phyloP scores from a whole-genome alignment of 1,284 basidiomycete genomes.

The Bjerkandera adusta region DNA sequence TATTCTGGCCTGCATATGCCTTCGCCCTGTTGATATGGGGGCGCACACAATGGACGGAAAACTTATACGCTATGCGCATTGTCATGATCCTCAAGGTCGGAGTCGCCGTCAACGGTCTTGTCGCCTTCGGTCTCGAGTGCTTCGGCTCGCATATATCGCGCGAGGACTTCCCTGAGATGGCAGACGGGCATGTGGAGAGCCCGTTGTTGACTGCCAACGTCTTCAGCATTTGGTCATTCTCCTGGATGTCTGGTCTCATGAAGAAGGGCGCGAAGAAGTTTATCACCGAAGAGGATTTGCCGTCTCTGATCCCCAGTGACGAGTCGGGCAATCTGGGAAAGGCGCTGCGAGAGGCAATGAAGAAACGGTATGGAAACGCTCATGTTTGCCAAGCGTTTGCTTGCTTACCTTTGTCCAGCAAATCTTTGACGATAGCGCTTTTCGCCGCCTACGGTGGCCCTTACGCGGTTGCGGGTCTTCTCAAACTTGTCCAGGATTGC shows the following conservation, averaged over 20 bases:
- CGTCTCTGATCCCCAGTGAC: conserved; percentile 64
- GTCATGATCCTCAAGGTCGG: conserved; percentile 48
- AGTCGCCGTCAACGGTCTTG: conserved; percentile 46
- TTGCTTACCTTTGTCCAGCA: conserved; percentile 25
- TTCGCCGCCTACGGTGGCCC: conserved; percentile 78
- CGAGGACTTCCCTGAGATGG: conserved; percentile 33
- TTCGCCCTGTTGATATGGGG: conserved; percentile 55
- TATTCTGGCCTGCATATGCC: conserved; percentile 83
- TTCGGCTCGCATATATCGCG: conserved; percentile 61
- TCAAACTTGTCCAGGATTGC: conserved; percentile 80
- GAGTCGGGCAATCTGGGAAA: conserved; percentile 72
- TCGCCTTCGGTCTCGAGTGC: conserved; percentile 70
- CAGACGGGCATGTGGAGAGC: conserved; percentile 51
- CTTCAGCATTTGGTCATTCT: conserved; percentile 75
- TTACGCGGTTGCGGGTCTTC: conserved; percentile 62
- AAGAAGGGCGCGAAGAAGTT: conserved; percentile 58
- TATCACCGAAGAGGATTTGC: conserved; percentile 80
- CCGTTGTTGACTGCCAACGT: conserved; percentile 84
- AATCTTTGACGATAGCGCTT: conserved; percentile 72
- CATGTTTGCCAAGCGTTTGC: background rate
- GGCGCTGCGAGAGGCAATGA: conserved; percentile 58
- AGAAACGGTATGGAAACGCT: conserved; percentile 61
- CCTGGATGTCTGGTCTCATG: conserved; percentile 82
- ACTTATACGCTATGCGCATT: conserved; percentile 29
- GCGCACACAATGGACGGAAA: conserved; percentile 48